Conservation (phyloP, 352 stramenopile species). For the Pythium vanterpoolii region DNA sequence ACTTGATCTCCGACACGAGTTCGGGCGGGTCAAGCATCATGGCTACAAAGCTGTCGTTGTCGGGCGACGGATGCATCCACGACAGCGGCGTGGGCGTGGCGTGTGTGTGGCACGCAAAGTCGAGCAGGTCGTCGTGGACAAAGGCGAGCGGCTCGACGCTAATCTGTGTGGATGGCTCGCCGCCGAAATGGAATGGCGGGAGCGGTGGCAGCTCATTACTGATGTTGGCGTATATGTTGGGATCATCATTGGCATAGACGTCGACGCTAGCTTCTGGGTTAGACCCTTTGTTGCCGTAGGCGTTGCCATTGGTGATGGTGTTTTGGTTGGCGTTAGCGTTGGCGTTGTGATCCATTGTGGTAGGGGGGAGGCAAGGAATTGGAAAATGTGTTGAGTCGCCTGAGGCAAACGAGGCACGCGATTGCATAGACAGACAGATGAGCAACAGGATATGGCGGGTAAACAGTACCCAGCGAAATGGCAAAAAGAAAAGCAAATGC, state of each 20-base stretch:
- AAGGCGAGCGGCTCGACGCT: neutral
- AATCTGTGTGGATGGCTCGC: neutral
- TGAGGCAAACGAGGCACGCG: neutral
- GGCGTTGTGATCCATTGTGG: neutral
- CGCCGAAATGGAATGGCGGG: neutral
- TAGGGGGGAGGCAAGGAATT: neutral
- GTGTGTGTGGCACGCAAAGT: neutral
- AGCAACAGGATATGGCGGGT: no score
- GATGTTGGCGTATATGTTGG: no score
- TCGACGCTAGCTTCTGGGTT: no score
- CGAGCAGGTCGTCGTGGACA: slow-evolving; percentile 1
- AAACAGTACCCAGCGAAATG: no score
- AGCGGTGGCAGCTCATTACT: no score
- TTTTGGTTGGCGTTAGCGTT: no score
- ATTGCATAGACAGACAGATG: neutral
- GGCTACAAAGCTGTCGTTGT: slow-evolving; percentile 4
- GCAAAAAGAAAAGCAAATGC: no score
- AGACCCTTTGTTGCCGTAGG: no score
- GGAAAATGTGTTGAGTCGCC: neutral
- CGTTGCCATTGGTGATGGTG: no score
- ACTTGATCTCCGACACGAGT: neutral
- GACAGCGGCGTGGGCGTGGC: neutral
- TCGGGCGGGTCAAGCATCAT: neutral
- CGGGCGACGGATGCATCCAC: neutral
- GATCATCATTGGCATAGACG: no score